Percentiles rank a stretch among this genome's conserved stretches.
phyloP scores from a whole-genome alignment of 352 stramenopile species.

The Globisporangium spiculum region DNA sequence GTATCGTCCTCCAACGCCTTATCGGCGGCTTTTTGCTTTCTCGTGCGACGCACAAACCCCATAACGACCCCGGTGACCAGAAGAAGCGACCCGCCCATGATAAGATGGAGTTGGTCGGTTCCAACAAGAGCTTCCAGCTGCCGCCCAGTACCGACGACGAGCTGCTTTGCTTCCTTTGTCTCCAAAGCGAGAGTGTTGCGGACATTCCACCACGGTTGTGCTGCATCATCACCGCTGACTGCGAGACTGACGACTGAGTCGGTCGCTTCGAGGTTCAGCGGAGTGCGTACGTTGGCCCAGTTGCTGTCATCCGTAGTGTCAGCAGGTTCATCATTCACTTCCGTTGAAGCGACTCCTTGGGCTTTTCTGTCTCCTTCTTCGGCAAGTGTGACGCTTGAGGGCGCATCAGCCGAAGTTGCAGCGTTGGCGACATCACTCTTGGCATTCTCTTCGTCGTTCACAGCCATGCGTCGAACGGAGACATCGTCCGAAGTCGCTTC shows the following conservation, averaged over 20 bases:
- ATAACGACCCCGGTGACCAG: neutral
- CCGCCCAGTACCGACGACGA: neutral
- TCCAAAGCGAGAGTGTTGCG: slow-evolving; percentile 1
- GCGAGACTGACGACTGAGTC: neutral
- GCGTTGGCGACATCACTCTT: no score
- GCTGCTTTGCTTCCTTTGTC: slow-evolving; percentile 5
- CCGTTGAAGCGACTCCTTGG: neutral
- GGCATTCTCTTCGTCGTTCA: neutral
- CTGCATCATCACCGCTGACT: neutral
- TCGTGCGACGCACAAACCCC: slow-evolving; percentile 5
- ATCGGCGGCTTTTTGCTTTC: slow-evolving; percentile 7
- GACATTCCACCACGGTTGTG: neutral
- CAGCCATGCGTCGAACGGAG: neutral
- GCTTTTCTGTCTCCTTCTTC: neutral
- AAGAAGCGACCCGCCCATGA: slow-evolving; percentile 7
- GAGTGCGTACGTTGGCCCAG: slow-evolving; percentile 1
- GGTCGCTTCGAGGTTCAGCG: neutral
- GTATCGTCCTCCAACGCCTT: slow-evolving; percentile 11
- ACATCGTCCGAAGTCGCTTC: neutral
- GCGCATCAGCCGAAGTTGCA: no score
- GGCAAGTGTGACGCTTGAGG: neutral
- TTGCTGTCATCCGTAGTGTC: neutral
- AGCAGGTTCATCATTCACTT: neutral
- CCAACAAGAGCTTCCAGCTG: slow-evolving; percentile 4
- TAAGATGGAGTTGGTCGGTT: slow-evolving; percentile 5